Percentiles rank a stretch among this genome's conserved stretches.
Evolutionary conservation across 192 early-diverging fungal genomes (phyloP).

Genomic region (Coemansia sp.): DNA sequence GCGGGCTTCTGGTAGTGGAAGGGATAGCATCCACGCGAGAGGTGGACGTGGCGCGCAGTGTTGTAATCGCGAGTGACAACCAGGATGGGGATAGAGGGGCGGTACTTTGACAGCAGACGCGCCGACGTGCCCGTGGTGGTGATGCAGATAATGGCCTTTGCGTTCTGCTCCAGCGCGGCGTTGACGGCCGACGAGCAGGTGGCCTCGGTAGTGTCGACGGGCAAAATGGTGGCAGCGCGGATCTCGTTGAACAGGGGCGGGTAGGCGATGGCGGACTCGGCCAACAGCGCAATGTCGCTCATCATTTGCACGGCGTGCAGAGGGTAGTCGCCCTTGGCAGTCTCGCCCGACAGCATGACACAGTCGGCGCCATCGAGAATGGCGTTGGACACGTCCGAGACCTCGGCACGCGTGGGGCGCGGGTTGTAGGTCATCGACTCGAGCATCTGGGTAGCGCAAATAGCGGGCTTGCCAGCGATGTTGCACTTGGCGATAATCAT

Average conservation of each 20-base stretch:
- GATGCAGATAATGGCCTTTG: conserved; percentile 86
- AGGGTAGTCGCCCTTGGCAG: conserved; percentile 94
- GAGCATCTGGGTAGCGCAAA: conserved; percentile 98
- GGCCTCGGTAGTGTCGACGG: conserved; percentile 86
- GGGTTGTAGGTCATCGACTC: conserved; percentile 96
- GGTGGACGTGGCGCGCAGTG: conserved; percentile 72
- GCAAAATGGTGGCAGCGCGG: conserved; percentile 69
- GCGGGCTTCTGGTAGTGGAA: conserved; percentile 65
- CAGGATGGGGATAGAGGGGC: conserved; percentile 88
- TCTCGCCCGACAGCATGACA: conserved; percentile 99
- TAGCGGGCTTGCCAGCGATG: conserved; percentile 92
- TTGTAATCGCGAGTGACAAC: conserved; percentile 82
- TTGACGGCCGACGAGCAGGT: conserved; percentile 89
- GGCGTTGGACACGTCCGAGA: conserved; percentile 98
- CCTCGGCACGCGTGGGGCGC: conserved; percentile 98
- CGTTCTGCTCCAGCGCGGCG: conserved; percentile 78
- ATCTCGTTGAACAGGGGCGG: conserved; percentile 91
- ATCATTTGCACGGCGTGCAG: conserved; percentile 91
- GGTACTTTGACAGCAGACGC: conserved; percentile 90
- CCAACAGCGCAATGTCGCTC: conserved; percentile 87
- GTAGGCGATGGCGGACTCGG: conserved; percentile 94
- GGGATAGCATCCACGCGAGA: conserved; percentile 80
- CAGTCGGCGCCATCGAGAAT: conserved; percentile 97
- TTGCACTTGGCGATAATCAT: conserved; percentile 99
- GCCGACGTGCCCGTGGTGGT: conserved; percentile 90